Percentiles rank a stretch among this genome's conserved stretches.
phyloP scores from a whole-genome alignment of 2,329 filamentous ascomycete genomes.

The Monosporascus ibericus region DNA sequence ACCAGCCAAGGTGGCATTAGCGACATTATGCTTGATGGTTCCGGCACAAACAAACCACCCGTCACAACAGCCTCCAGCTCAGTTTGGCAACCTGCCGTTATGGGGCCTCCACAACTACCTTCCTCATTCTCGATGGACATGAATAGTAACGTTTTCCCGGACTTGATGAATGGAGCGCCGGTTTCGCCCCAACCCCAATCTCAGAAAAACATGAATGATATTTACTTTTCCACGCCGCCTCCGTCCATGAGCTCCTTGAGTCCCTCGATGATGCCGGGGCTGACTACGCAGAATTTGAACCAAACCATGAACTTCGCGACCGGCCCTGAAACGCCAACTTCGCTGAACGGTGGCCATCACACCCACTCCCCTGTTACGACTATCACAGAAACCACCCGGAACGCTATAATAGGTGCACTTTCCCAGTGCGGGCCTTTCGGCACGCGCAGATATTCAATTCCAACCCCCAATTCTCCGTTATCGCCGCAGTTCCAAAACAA shows the following conservation, averaged over 20 bases:
- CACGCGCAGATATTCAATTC: conserved; percentile 59
- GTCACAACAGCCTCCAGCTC: conserved; percentile 46
- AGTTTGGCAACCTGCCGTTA: conserved; percentile 66
- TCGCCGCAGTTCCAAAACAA: conserved; percentile 45
- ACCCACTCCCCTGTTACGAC: conserved; percentile 54
- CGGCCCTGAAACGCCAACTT: conserved; percentile 68
- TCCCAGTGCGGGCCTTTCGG: conserved; percentile 51
- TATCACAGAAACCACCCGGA: conserved; percentile 59
- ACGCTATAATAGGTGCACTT: conserved; percentile 53
- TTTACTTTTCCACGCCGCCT: conserved; percentile 74
- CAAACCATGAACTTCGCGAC: conserved; percentile 57
- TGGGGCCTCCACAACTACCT: conserved; percentile 61
- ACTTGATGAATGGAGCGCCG: conserved; percentile 65
- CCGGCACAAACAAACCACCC: conserved; percentile 50
- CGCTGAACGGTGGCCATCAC: conserved; percentile 59
- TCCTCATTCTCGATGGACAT: conserved; percentile 72
- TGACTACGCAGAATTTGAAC: conserved; percentile 55
- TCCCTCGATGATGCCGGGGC: conserved; percentile 62
- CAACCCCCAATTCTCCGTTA: conserved; percentile 47
- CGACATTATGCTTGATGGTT: conserved; percentile 84
- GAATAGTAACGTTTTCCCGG: conserved; percentile 67
- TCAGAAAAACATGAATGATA: conserved; percentile 65
- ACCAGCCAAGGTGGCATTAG: conserved; percentile 88
- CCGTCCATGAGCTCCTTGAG: conserved; percentile 68
- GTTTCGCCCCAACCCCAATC: conserved; percentile 71